Base-by-base conservation (phyloP, 352 stramenopile species). In the Hyaloperonospora arabidopsidis region DNA sequence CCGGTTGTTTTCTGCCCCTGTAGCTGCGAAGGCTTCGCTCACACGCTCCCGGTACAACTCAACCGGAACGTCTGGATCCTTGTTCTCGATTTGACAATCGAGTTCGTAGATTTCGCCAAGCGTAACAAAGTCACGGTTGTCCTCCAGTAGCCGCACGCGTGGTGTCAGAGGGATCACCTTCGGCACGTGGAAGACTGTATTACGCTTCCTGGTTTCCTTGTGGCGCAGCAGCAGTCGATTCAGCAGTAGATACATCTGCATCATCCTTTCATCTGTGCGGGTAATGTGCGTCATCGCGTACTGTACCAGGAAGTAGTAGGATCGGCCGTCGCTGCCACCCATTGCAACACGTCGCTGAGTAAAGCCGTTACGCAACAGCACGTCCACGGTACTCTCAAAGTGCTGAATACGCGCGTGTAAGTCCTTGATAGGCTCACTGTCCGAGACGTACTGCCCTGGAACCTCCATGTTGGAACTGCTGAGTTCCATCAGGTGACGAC, bases 201-300 rank as follows among this genome's bases (percentile, higher is more conserved):
- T 89, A 38, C 86, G 81, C 28, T 89, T 84, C 45, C 87, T 82
- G 11, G 88, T 93, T 59, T 95, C 79, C 55, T 94, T 90, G 68
- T 96, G 81, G 10, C 82, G 81, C 32, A 85, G 54, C 7, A 97
- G 54, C 39, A 97, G 54, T 14, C 85, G 76, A 57, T 95, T 96
- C 32, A 96, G 63, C 57, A 97, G 65, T 45, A 93, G 56, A 63
- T 96, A 93, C 83, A 97, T 90, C 52, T 97, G 89, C 70, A 93
- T 92, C 73, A 96, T 93, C n/a, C 89, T 80, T 65, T 97, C 88
- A 66, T 97, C 89, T n/a, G 85, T 95, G 36, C 87, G 85, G 18
- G 89, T 97, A 47, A 95, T 91, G 69, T 97, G 86, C 18, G 89
- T 94, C 77, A 95, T 95, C 14, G 89, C 85, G 54, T 95, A 96